A percentile compares a stretch with the other conserved stretches of the same genome.
phyloP scores from a whole-genome alignment of 2,329 filamentous ascomycete genomes.

The Penicillium capsulatum region DNA sequence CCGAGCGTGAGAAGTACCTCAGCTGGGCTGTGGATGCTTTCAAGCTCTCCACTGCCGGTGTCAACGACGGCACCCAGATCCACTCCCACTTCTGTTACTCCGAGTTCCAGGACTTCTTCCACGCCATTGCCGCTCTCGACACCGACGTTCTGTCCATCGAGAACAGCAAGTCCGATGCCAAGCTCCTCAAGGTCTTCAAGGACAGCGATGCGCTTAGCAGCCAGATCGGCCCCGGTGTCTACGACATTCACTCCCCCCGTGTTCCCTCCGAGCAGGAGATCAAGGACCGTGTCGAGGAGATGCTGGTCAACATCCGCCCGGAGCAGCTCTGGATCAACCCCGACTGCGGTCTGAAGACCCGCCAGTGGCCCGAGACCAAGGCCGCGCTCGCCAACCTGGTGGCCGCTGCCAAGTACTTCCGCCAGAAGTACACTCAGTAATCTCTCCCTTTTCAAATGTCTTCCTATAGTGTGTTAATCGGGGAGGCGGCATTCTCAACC shows the following conservation, averaged over 20 bases:
- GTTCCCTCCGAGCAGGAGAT: constrained; percentile 97
- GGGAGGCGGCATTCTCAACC: constrained; percentile 38
- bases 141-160: constrained; percentile 98
- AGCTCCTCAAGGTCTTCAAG: constrained; percentile 97
- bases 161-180: constrained; percentile 99
- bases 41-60: constrained; percentile 89
- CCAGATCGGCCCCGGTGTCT: constrained; percentile 98
- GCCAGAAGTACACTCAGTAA: constrained; percentile 73
- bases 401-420: constrained; percentile 95
- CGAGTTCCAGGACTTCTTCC: constrained; percentile 99
- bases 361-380: constrained; percentile 98
- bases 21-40: constrained; percentile 97
- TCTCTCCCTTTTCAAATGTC: constrained; percentile 10
- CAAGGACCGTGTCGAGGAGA: constrained; percentile 95
- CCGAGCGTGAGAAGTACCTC: constrained; percentile 95
- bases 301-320: constrained; percentile 94
- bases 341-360: constrained; percentile 98
- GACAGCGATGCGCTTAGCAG: constrained; percentile 95
- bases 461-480: constrained; percentile 22
- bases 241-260: constrained; percentile 92
- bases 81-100: constrained; percentile 99
- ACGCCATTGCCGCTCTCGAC: constrained; percentile 96
- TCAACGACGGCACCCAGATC: constrained; percentile 95
- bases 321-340: constrained; percentile 99
- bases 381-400: constrained; percentile 94